Conservation (phyloP, 164 flowering plant species). For the Vitis riparia region DNA sequence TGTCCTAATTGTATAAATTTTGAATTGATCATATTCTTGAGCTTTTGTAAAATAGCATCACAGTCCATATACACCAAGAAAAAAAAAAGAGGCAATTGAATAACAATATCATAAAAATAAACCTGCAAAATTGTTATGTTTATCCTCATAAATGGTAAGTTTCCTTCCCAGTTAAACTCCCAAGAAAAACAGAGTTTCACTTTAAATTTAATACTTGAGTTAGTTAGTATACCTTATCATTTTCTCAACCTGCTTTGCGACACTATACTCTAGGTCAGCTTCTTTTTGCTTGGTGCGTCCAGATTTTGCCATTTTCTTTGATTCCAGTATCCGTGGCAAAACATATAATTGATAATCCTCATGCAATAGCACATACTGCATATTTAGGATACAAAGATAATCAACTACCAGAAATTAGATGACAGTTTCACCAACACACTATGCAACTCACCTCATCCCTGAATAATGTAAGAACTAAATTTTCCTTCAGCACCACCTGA, state of each 20-base stretch:
- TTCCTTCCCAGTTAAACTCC: neutral
- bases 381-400: constrained; percentile 7
- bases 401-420: constrained; percentile 10
- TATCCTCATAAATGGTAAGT: neutral
- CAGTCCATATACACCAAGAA: neutral
- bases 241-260: constrained; percentile 98
- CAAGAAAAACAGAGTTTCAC: neutral
- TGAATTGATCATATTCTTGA: neutral
- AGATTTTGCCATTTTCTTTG: constrained; percentile 97
- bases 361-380: constrained; percentile 82
- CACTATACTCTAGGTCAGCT: constrained; percentile 96
- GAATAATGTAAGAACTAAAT: constrained; percentile 74
- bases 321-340: constrained; percentile 86
- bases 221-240: constrained; percentile 71
- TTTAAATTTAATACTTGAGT: neutral
- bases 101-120: neutral
- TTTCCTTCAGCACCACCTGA: constrained; percentile 95
- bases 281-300: constrained; percentile 96
- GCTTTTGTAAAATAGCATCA: neutral
- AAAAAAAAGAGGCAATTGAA: neutral
- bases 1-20: neutral
- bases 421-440: neutral
- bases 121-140: neutral
- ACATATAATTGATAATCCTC: constrained; percentile 95
- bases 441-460: constrained; percentile 78